A percentile compares a stretch with the other conserved stretches of the same genome.
Conservation (phyloP, 2,329 filamentous ascomycete genomes). For the Cytospora schulzeri region DNA sequence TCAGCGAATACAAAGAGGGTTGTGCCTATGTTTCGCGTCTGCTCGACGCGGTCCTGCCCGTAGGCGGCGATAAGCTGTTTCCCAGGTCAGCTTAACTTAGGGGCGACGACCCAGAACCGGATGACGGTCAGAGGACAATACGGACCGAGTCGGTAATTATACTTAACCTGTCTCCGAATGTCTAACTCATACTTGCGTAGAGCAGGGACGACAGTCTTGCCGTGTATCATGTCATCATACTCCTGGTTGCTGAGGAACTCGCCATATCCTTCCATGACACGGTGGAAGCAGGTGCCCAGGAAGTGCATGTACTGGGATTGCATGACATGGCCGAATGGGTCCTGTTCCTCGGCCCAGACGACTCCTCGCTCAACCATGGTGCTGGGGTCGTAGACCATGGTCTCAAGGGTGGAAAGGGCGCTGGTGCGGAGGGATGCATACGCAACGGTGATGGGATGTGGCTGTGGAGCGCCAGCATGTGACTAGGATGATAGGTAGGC, state of each 20-base stretch:
- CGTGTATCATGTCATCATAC: conserved; percentile 32
- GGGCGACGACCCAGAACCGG: too few species aligned
- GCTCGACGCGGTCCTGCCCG: conserved; percentile 29
- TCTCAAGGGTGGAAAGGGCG: conserved; percentile 28
- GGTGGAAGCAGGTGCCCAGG: conserved; percentile 30
- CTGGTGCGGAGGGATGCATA: conserved; percentile 27
- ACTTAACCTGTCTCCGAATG: conserved; percentile 32
- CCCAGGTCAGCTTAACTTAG: not conserved
- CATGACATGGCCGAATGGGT: conserved; percentile 34
- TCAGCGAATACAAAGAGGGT: conserved; percentile 30
- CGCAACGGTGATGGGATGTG: conserved; percentile 30
- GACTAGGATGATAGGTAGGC: conserved; percentile 30
- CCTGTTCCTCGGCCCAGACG: conserved; percentile 34
- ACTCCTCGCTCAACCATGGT: conserved; percentile 30
- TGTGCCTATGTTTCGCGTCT: conserved; percentile 28
- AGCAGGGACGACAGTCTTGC: conserved; percentile 29
- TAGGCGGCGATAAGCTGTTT: conserved; percentile 29
- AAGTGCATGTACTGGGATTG: conserved; percentile 33
- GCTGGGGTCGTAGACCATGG: conserved; percentile 28
- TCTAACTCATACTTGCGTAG: conserved; percentile 31
- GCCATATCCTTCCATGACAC: conserved; percentile 33
- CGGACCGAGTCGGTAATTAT: conserved; percentile 18
- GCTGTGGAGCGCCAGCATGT: conserved; percentile 25
- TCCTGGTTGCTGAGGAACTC: conserved; percentile 32
- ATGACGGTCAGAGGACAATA: conserved; percentile 14